phyloP scores from a whole-genome alignment of 164 flowering plant species.

The Magnolia kwangsiensis region DNA sequence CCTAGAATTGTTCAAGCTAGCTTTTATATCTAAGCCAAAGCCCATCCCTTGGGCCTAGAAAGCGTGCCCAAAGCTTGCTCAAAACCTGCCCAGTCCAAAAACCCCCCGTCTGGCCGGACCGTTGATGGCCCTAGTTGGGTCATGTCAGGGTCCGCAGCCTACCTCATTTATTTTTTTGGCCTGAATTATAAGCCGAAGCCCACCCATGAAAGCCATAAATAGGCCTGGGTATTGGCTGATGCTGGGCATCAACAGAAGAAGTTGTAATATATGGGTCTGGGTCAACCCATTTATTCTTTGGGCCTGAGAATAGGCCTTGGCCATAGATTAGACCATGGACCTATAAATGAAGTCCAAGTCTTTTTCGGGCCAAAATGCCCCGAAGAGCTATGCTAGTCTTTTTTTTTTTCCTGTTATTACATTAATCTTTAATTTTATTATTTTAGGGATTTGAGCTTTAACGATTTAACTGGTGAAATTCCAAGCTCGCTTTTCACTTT shows the following conservation, averaged over 20 bases:
- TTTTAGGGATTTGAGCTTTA: slow-evolving; percentile 82
- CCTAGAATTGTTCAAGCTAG: too few species aligned
- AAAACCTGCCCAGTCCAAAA: too few species aligned
- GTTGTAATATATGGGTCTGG: slow-evolving; percentile 5
- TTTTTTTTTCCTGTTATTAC: neutral
- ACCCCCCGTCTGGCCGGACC: too few species aligned
- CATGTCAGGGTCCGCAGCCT: too few species aligned
- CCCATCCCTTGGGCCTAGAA: too few species aligned
- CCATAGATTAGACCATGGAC: neutral
- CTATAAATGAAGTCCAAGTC: neutral
- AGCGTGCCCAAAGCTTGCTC: too few species aligned
- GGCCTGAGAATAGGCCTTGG: neutral
- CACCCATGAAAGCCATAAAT: too few species aligned
- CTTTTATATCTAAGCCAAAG: too few species aligned
- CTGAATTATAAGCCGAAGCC: too few species aligned
- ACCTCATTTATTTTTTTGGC: too few species aligned
- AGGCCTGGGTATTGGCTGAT: too few species aligned
- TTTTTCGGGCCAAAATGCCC: neutral
- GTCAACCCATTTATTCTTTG: neutral
- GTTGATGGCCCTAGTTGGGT: too few species aligned
- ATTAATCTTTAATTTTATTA: neutral
- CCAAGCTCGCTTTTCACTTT: slow-evolving; percentile 57
- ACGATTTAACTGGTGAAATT: slow-evolving; percentile 54
- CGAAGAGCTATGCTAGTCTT: neutral
- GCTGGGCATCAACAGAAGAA: neutral